Evolutionary conservation across 2,329 filamentous ascomycete species (phyloP).

Genomic region (Colletotrichum godetiae): DNA sequence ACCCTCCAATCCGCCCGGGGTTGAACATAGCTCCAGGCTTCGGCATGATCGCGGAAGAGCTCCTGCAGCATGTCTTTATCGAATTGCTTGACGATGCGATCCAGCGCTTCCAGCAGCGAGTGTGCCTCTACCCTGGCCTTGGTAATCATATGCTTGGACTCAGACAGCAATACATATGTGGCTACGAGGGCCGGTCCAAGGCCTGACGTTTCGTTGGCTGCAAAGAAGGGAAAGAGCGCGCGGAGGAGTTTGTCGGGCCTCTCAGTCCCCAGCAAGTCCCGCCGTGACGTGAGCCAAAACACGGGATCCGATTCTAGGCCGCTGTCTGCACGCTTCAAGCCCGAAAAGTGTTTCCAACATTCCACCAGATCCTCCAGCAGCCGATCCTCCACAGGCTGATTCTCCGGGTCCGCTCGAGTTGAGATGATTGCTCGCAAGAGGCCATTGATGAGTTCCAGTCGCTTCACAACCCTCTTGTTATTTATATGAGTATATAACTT

Average conservation of each 20-base stretch:
- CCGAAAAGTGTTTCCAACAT: slow-evolving; percentile 51
- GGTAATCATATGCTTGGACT: not conserved
- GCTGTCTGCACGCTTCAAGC: slow-evolving; percentile 43
- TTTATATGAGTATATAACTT: slow-evolving; percentile 23
- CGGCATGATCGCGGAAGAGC: slow-evolving; percentile 18
- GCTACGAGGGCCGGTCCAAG: slow-evolving; percentile 25
- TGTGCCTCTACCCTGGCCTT: slow-evolving; percentile 4
- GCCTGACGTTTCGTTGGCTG: not conserved
- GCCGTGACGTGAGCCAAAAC: slow-evolving; percentile 45
- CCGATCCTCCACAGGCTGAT: slow-evolving; percentile 1
- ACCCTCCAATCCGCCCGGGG: slow-evolving; percentile 30
- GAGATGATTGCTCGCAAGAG: slow-evolving; percentile 20
- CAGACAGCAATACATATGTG: slow-evolving; percentile 32
- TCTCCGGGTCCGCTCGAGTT: not conserved
- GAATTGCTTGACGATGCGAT: slow-evolving; percentile 30
- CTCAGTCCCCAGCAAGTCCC: slow-evolving; percentile 40
- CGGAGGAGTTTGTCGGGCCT: slow-evolving; percentile 17
- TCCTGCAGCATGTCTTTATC: slow-evolving; percentile 13
- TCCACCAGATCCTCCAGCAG: slow-evolving; percentile 44
- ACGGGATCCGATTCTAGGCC: slow-evolving; percentile 23
- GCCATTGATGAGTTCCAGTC: slow-evolving; percentile 16
- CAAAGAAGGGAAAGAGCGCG: slow-evolving; percentile 1
- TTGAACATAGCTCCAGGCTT: slow-evolving; percentile 28
- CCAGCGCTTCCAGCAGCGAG: slow-evolving; percentile 17
- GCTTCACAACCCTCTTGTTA: not conserved